Evolutionary conservation across 1,139 yeast species (phyloP), one percentile per base, ranked within the genome.

Genomic region (Suhomyces kunorum): DNA sequence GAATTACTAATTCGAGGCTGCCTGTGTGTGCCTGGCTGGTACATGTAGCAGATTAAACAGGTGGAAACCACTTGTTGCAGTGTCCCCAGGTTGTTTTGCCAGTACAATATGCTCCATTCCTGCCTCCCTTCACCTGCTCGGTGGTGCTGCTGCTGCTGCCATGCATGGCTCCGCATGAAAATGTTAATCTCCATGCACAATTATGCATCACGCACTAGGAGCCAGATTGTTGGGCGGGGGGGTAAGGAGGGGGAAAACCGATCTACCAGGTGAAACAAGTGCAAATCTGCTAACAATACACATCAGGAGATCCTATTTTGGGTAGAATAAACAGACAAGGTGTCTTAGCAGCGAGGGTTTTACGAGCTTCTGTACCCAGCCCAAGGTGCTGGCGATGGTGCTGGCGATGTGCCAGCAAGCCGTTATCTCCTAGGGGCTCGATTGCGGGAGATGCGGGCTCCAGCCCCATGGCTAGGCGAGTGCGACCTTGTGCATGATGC

Each of bases 141-240:
- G 11, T 20, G 24, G 24, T 20, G n/a, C 24, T 9, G 24, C n/a
- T 15, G 29, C 29, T 13, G 16, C 12, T 18, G 24, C 20, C 15
- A 29, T 29, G 32, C 32, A 29, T 29, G 32, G 19, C 22, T 29
- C 19, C 32, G 32, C 32, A 29, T 31, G 27, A 11, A 27, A 14
- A 20, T 31, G 16, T 15, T 20, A 22, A 31, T 31, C 26, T 31
- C 16, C 20, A 31, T 23, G 34, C 34, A 22, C 27, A 31, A 12
- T 31, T 14, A 23, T 31, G 34, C 34, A 31, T 20, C 26, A 31
- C 22, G 34, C 34, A 31, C 24, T 16, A 20, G 13, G 25, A 18
- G 27, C 34, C 34, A 31, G 34, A 31, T 22, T 31, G 34, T 31
- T 20, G 34, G 27, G 34, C 16, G 34, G 27, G 27, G 25, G 34